Evolutionary conservation across 2,329 filamentous ascomycete genomes (phyloP).

Genomic region (Pseudocercospora eumusae): DNA sequence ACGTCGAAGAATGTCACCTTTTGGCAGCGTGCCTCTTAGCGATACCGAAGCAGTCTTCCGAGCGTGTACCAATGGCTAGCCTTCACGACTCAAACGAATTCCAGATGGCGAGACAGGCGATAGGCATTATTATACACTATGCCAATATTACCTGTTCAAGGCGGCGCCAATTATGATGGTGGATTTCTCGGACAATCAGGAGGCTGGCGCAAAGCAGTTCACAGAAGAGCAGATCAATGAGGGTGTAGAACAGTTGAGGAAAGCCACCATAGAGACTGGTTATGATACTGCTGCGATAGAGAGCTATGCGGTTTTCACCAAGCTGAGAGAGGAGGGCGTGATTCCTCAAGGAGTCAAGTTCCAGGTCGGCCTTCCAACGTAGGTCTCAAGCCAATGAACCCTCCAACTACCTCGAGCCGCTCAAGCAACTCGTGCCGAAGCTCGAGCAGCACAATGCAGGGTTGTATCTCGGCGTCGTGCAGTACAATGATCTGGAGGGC

Average conservation of each 20-base stretch:
- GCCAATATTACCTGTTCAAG: constrained; percentile 32
- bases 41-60: constrained; percentile 40
- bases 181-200: constrained; percentile 14
- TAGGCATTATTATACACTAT: constrained; percentile 41
- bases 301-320: constrained; percentile 38
- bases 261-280: constrained; percentile 30
- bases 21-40: constrained; percentile 42
- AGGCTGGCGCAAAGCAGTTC: constrained; percentile 16
- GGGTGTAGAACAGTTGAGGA: constrained; percentile 23
- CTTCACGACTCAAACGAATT: constrained; percentile 40
- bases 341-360: constrained; percentile 36
- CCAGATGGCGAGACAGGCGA: constrained; percentile 48
- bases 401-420: constrained; percentile 41
- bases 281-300: constrained; percentile 40
- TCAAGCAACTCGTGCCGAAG: constrained; percentile 35
- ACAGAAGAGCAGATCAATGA: constrained; percentile 25
- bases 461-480: constrained; percentile 46
- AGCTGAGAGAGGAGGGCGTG: constrained; percentile 35
- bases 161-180: constrained; percentile 15
- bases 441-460: constrained; percentile 40
- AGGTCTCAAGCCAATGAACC: background rate
- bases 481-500: constrained; percentile 43
- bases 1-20: constrained; percentile 34
- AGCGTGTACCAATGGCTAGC: constrained; percentile 32
- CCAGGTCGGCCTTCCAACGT: constrained; percentile 40